Base-by-base conservation (phyloP, 139 green algal species). In the Coelastrella sp. region DNA sequence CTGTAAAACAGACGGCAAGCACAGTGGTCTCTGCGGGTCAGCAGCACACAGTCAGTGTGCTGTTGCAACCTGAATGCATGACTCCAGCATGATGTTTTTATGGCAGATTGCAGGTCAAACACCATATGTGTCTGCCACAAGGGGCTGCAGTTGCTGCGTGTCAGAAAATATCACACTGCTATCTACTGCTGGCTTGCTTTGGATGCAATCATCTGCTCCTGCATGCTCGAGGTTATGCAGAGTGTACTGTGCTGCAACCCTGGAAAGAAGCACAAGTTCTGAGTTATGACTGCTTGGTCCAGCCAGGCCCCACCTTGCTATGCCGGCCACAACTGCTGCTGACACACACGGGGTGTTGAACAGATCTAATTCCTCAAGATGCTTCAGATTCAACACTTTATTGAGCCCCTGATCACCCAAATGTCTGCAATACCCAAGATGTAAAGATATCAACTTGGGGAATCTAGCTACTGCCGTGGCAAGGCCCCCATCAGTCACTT, bases 281-380 rank as follows among this genome's bases (percentile, higher is more conserved):
- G n/a, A n/a, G n/a, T n/a, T n/a, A n/a, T n/a, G n/a, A n/a, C n/a
- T n/a, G n/a, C n/a, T n/a, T n/a, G n/a, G n/a, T n/a, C n/a, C n/a
- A n/a, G n/a, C n/a, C n/a, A n/a, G n/a, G n/a, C n/a, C 62, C 32
- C 62, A 85, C 79, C 66, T 78, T 27, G 50, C 79, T 11, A 85
- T 25, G 23, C 30, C 19, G 4, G 64, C 79, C 7, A 85, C 66
- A 8, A 64, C 79, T 69, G 32, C 45, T 38, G 64, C 64, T n/a
- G 45, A 71, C 19, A 85, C 79, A n/a, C 45, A 79, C 5, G 79
- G 79, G 11, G 50, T 67, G 25, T 85, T 78, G 64, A 79, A 85
- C 32, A 85, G 43, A 30, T 85, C 79, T 8, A 85, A 19, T 45
- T 66, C 45, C 23, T 50, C 45, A n/a, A 85, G 45, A 4, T 69